Evolutionary conservation across 2,329 filamentous ascomycete genomes (phyloP).

Genomic region (Dactylellina leptospora): DNA sequence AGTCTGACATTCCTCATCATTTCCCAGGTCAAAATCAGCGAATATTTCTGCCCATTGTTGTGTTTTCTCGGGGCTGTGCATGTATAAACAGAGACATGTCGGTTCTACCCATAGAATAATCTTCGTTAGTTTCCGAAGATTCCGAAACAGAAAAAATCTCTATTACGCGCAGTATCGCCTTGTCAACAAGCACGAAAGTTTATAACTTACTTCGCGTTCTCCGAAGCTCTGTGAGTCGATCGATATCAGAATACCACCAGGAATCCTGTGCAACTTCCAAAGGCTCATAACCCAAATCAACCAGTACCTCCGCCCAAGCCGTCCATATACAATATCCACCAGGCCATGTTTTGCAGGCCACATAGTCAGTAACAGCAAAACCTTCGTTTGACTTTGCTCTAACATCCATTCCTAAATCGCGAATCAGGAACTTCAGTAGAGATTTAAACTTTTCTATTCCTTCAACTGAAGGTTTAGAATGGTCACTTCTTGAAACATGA

Average conservation of each 20-base stretch:
- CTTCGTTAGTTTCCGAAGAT: too few relatives aligned
- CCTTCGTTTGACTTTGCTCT: not conserved
- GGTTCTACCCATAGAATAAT: too few relatives aligned
- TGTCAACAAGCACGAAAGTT: too few relatives aligned
- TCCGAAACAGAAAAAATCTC: too few relatives aligned
- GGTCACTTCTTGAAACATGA: not conserved
- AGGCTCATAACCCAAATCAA: not conserved
- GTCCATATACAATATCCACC: conserved; percentile 11
- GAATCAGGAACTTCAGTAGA: conserved; percentile 9
- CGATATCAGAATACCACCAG: too few relatives aligned
- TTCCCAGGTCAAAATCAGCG: not conserved
- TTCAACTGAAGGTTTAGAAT: not conserved
- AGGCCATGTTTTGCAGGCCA: not conserved
- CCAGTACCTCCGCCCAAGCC: not conserved
- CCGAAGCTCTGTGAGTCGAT: too few relatives aligned
- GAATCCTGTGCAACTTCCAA: conserved; percentile 12
- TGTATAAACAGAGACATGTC: too few relatives aligned
- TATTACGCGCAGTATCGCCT: too few relatives aligned
- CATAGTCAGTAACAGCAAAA: not conserved
- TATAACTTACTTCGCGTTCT: too few relatives aligned
- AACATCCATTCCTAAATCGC: conserved; percentile 7
- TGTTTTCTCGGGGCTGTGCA: too few relatives aligned
- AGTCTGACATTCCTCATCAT: too few relatives aligned
- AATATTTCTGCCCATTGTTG: too few relatives aligned
- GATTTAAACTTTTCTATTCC: not conserved